Conservation (phyloP, 2,329 filamentous ascomycete genomes). For the Colletotrichum navitas region DNA sequence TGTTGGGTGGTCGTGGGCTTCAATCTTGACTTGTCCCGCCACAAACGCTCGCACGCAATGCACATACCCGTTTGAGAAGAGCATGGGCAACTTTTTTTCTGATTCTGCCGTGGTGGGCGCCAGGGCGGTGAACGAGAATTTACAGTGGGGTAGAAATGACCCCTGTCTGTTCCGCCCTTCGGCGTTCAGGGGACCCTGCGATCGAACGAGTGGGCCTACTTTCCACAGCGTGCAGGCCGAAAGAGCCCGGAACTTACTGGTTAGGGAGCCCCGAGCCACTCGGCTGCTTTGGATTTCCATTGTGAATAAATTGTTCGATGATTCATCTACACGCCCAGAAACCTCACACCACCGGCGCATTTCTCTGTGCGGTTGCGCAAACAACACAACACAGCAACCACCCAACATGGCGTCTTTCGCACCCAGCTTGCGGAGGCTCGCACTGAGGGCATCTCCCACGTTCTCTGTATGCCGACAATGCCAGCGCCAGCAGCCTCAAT, state of each 20-base stretch:
- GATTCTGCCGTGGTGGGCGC: constrained; percentile 42
- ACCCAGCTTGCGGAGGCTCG: constrained; percentile 57
- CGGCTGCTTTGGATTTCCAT: constrained; percentile 31
- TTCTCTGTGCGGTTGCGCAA: background rate
- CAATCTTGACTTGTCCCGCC: constrained; percentile 2
- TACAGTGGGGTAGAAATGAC: constrained; percentile 25
- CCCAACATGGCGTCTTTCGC: constrained; percentile 57
- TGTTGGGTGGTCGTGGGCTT: constrained; percentile 1
- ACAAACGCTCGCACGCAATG: background rate
- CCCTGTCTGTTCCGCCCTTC: constrained; percentile 8
- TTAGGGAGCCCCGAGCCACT: constrained; percentile 27
- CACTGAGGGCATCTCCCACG: constrained; percentile 54
- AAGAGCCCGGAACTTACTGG: constrained; percentile 27
- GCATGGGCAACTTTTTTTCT: constrained; percentile 40
- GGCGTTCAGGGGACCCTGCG: constrained; percentile 26
- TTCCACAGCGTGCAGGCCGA: constrained; percentile 20
- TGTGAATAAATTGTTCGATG: constrained; percentile 14
- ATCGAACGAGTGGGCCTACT: constrained; percentile 30
- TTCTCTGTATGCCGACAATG: constrained; percentile 65
- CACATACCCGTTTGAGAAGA: background rate
- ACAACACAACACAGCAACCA: constrained; percentile 10
- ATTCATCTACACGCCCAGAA: background rate
- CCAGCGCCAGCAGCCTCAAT: constrained; percentile 49
- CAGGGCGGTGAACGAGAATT: constrained; percentile 43
- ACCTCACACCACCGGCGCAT: background rate